Evolutionary conservation across 176 grass and related monocot species (phyloP), one percentile per base, ranked within the genome.

Genomic region (Dendrocalamus sinicus): DNA sequence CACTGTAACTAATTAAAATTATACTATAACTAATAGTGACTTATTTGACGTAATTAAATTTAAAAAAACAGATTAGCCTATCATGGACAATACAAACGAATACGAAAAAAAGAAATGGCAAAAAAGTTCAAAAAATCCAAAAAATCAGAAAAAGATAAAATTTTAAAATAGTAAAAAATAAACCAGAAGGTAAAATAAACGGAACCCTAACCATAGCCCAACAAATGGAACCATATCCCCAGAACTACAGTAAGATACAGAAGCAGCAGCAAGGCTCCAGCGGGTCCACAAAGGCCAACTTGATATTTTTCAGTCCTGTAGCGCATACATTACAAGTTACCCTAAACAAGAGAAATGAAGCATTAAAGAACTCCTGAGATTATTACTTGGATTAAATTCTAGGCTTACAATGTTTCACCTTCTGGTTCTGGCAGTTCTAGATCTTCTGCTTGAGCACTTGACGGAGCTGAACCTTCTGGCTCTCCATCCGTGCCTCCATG

Each of bases 401-500:
- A 75, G 30, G 30, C 39, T 79, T 80, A 58, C 68, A 68, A 73
- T 74, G 30, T 63, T 70, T 70, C 45, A 0, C 63, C 45, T 26
- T 32, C n/a, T 51, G 75, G 57, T 84, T 52, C 30, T 70, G 78
- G 55, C 57, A 12, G 7, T 67, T 50, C 79, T 97, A 98, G 77
- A 94, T 89, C 84, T 98, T 98, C 85, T 98, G 96, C 78, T 92
- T 89, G 43, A 98, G 93, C 37, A 98, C 91, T 35, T 98, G 96
- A 22, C 93, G 93, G 54, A 98, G 80, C 94, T 98, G 96, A 19
- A 98, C 73, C 81, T 96, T 98, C 79, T 94, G 93, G 84, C 58
- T 94, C 79, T 96, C 96, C 93, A 92, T 96, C 70, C 96, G 92
- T 23, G 93, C 96, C 76, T 99, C 93, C 84, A 96, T 87, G 26